phyloP scores from a whole-genome alignment of 805 yeast genomes.

The Myxozyma vanderwaltii region DNA sequence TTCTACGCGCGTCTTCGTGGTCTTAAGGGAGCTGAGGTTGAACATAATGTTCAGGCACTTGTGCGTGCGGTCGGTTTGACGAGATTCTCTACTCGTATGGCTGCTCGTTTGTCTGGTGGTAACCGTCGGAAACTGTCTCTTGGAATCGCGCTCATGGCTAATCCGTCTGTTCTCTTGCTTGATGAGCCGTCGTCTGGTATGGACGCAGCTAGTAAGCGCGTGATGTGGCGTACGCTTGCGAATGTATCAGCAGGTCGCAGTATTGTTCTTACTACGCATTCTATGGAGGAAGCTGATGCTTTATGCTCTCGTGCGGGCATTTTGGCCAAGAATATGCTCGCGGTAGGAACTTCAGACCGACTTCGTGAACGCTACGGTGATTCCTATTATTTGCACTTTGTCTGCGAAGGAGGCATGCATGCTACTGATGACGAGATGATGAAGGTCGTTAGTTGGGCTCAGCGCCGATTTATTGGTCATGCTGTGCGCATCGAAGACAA shows the following conservation, averaged over 20 bases:
- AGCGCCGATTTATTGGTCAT: slow-evolving; percentile 36
- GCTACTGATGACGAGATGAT: slow-evolving; percentile 39
- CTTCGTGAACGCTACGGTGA: slow-evolving; percentile 40
- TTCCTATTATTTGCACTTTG: slow-evolving; percentile 40
- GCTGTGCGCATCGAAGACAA: slow-evolving; percentile 37
- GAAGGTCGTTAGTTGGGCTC: slow-evolving; percentile 36
- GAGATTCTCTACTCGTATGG: slow-evolving; percentile 40
- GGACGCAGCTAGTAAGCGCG: slow-evolving; percentile 46
- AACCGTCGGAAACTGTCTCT: slow-evolving; percentile 44
- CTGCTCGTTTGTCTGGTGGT: slow-evolving; percentile 43
- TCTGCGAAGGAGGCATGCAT: slow-evolving; percentile 39
- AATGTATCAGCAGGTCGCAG: slow-evolving; percentile 41
- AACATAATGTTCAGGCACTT: slow-evolving; percentile 39
- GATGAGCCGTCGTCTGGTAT: slow-evolving; percentile 47
- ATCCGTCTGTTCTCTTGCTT: slow-evolving; percentile 43
- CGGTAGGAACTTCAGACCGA: slow-evolving; percentile 41
- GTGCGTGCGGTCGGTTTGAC: slow-evolving; percentile 44
- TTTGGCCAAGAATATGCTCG: slow-evolving; percentile 40
- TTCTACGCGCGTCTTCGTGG: slow-evolving; percentile 44
- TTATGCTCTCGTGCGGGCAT: slow-evolving; percentile 44
- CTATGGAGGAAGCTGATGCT: slow-evolving; percentile 47
- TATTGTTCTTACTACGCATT: slow-evolving; percentile 44
- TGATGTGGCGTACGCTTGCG: slow-evolving; percentile 45
- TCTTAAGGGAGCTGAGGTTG: slow-evolving; percentile 33
- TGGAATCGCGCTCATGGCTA: slow-evolving; percentile 44